Evolutionary conservation across 176 grass and related monocot genomes (phyloP).

Genomic region (Triticum urartu): DNA sequence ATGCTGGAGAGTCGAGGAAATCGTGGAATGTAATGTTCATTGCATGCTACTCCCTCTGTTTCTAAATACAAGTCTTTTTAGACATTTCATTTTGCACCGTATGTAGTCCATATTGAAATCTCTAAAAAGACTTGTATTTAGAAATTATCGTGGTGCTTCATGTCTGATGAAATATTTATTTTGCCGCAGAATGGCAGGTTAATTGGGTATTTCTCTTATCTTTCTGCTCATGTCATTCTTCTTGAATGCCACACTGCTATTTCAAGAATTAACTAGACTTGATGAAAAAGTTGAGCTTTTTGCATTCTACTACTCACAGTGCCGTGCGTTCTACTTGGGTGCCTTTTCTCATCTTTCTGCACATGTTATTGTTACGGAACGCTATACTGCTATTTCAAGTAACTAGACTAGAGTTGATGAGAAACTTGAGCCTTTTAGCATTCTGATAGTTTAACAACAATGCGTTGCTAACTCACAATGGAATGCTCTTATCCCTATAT

Average conservation of each 20-base stretch:
- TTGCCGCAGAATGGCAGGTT: neutral
- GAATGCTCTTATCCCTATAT: too few relatives aligned
- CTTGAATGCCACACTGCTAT: too few relatives aligned
- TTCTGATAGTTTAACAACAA: neutral
- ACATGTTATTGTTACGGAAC: neutral
- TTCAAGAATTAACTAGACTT: too few relatives aligned
- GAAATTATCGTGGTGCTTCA: neutral
- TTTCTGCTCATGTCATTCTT: too few relatives aligned
- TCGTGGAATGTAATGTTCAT: constrained; percentile 29
- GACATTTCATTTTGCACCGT: too few relatives aligned
- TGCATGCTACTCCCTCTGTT: constrained; percentile 2
- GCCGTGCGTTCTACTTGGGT: too few relatives aligned
- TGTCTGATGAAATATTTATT: neutral
- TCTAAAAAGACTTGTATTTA: too few relatives aligned
- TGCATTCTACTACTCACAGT: neutral
- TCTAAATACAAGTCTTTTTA: too few relatives aligned
- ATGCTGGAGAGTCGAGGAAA: constrained; percentile 34
- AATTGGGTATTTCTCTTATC: neutral
- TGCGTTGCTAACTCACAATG: too few relatives aligned
- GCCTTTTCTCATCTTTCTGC: neutral
- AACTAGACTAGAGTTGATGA: too few relatives aligned
- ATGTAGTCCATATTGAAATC: too few relatives aligned
- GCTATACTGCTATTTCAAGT: neutral
- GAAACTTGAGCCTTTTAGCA: neutral
- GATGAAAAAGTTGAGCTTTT: neutral